phyloP scores from a whole-genome alignment of 495 filamentous ascomycete genomes.

The Talaromyces nanjingensis region DNA sequence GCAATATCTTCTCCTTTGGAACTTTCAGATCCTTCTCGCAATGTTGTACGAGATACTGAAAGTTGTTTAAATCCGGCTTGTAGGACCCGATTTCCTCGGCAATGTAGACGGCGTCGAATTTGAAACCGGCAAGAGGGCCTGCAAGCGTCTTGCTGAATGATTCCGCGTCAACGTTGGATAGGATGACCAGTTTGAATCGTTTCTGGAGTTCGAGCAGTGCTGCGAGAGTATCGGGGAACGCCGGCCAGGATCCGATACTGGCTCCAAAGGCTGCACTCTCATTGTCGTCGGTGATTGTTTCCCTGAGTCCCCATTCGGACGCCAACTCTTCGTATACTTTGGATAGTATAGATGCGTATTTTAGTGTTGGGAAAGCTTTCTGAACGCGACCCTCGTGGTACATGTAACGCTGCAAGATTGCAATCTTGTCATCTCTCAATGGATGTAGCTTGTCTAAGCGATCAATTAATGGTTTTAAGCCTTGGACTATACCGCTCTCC shows the following conservation, averaged over 20 bases:
- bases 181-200: conserved; percentile 58
- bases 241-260: conserved; percentile 52
- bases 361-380: not conserved
- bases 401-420: too few species aligned
- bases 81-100: conserved; percentile 71
- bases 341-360: conserved; percentile 6
- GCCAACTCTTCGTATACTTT: conserved; percentile 7
- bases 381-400: too few species aligned
- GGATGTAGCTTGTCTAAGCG: too few species aligned
- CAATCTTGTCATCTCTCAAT: too few species aligned
- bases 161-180: conserved; percentile 64
- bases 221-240: conserved; percentile 58
- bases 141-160: conserved; percentile 50
- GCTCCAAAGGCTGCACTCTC: conserved; percentile 40
- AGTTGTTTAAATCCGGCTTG: conserved; percentile 63
- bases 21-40: conserved; percentile 49
- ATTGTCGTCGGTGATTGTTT: conserved; percentile 17
- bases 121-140: conserved; percentile 38
- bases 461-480: too few species aligned
- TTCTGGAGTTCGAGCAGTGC: conserved; percentile 42
- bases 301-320: conserved; percentile 19
- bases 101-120: conserved; percentile 67
- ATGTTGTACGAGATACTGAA: conserved; percentile 53
- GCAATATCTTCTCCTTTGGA: conserved; percentile 49
- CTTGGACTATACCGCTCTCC: too few species aligned